These are phyloP conservation scores for Skeletonema marinoi DNA, from an alignment of 108 stramenopile species.

Conservation along the genomic window DNA sequence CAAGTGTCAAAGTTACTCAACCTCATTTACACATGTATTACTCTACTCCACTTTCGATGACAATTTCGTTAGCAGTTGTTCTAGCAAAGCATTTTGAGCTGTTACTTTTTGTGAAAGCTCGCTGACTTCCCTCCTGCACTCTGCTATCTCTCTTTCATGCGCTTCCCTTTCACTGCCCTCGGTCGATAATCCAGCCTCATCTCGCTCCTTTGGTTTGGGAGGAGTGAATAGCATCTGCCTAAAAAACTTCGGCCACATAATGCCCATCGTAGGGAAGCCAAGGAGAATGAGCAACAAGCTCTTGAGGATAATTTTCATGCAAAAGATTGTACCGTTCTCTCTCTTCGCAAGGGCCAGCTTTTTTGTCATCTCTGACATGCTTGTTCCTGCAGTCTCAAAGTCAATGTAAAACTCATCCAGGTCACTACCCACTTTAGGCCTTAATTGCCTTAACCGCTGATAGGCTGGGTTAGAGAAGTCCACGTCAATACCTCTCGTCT, in stretches of 20 bases:
- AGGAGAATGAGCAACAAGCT: neutral
- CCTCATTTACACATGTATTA: too few relatives aligned
- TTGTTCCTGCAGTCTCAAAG: neutral
- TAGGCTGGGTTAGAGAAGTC: neutral
- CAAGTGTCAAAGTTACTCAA: too few relatives aligned
- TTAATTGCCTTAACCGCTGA: neutral
- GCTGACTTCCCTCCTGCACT: neutral
- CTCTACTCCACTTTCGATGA: too few relatives aligned
- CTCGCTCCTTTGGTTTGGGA: neutral
- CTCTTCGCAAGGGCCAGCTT: neutral
- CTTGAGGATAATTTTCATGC: neutral
- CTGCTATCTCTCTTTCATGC: neutral
- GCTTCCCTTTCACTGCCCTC: neutral
- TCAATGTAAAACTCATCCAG: neutral
- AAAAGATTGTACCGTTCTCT: neutral
- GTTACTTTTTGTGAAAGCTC: neutral
- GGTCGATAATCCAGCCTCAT: neutral
- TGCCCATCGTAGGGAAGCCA: neutral
- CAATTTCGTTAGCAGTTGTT: neutral
- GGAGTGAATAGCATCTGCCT: conserved; percentile 11
- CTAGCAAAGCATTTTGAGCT: neutral
- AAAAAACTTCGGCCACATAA: conserved; percentile 2
- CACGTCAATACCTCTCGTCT: neutral
- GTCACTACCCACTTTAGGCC: neutral
- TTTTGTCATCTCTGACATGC: neutral